A percentile compares a stretch with the other conserved stretches of the same genome.
Evolutionary conservation across 2,329 filamentous ascomycete genomes (phyloP).

Genomic region (Fusarium robinianum): DNA sequence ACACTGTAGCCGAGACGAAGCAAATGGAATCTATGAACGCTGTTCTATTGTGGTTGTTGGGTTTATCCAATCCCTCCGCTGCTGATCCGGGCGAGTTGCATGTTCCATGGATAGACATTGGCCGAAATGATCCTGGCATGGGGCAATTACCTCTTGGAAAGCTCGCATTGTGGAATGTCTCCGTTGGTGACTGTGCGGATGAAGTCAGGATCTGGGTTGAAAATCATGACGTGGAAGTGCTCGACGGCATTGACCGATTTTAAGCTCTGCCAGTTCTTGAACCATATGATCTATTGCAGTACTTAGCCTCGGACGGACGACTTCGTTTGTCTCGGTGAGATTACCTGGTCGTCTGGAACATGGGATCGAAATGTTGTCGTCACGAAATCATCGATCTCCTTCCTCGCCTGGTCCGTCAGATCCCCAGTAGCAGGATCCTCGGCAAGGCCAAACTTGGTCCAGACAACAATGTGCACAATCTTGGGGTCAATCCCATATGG

Average conservation of each 20-base stretch:
- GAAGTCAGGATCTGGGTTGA: slow-evolving; percentile 72
- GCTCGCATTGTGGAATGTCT: slow-evolving; percentile 68
- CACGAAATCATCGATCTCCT: slow-evolving; percentile 73
- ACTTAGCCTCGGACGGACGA: no score
- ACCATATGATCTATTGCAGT: slow-evolving; percentile 46
- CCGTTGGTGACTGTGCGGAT: slow-evolving; percentile 71
- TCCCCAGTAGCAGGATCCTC: slow-evolving; percentile 69
- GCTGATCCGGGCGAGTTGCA: no score
- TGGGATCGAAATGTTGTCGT: slow-evolving; percentile 63
- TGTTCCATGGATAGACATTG: no score
- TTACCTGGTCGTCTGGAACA: slow-evolving; percentile 58
- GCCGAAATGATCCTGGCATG: no score
- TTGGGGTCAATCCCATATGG: slow-evolving; percentile 81
- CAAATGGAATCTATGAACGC: slow-evolving; percentile 3
- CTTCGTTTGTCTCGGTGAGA: background rate
- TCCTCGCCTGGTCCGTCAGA: slow-evolving; percentile 65
- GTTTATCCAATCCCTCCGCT: no score
- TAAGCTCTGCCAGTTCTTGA: slow-evolving; percentile 80
- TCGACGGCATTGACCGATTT: slow-evolving; percentile 88
- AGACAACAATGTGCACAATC: slow-evolving; percentile 86
- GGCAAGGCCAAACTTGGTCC: slow-evolving; percentile 84
- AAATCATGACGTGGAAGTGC: slow-evolving; percentile 94
- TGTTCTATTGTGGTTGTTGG: no score
- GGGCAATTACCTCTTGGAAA: slow-evolving; percentile 31
- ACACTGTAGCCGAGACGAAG: background rate